phyloP scores from a whole-genome alignment of 352 stramenopile genomes.

The Phytophthora constricta region DNA sequence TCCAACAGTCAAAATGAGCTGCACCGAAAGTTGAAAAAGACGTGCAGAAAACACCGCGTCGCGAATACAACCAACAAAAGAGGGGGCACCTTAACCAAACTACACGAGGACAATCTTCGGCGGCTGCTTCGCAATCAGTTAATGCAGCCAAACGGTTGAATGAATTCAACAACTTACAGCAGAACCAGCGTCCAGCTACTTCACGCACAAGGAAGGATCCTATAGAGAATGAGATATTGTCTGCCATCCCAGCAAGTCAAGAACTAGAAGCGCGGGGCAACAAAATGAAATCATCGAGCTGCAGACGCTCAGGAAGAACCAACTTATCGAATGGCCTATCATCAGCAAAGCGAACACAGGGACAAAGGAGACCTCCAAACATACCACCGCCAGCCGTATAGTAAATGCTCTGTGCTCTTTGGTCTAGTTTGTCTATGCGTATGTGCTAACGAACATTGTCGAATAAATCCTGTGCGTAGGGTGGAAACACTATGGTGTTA shows the following conservation, averaged over 20 bases:
- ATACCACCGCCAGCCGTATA: conserved; percentile 38
- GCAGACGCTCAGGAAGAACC: not conserved
- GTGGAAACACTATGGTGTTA: conserved; percentile 29
- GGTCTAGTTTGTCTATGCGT: too few relatives aligned
- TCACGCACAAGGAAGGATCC: conserved; percentile 13
- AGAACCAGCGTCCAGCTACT: conserved; percentile 3
- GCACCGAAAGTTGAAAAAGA: too few relatives aligned
- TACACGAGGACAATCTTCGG: not conserved
- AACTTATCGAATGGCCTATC: conserved; percentile 1
- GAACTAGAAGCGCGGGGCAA: not conserved
- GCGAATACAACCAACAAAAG: too few relatives aligned
- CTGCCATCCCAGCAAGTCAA: conserved; percentile 21
- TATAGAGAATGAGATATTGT: conserved; percentile 49
- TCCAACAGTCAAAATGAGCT: too few relatives aligned
- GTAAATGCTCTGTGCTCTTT: conserved; percentile 31
- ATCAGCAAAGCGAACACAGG: conserved; percentile 2
- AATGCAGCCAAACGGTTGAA: not conserved
- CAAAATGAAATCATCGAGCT: not conserved
- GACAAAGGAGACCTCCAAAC: conserved; percentile 24
- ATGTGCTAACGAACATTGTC: not conserved
- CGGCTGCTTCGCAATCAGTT: too few relatives aligned
- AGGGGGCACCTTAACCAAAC: conserved; percentile 6
- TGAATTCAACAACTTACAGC: not conserved
- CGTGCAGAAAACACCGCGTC: too few relatives aligned
- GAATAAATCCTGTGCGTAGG: conserved; percentile 21